Conservation (phyloP, 345 rosid genomes). For the Abelmoschus esculentus region DNA sequence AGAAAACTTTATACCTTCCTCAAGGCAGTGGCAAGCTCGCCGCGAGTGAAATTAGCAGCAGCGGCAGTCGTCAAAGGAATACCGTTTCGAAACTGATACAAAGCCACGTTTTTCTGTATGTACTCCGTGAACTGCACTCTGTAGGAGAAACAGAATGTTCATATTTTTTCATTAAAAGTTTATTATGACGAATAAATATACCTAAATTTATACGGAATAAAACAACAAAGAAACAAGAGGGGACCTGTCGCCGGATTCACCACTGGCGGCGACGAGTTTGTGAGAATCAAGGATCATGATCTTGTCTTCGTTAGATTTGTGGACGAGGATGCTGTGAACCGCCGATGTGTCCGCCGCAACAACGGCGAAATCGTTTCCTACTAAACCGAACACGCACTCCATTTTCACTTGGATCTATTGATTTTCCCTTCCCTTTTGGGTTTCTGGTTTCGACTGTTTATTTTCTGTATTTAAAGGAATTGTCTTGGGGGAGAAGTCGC, state of each 20-base stretch:
- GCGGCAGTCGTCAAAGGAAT: constrained; percentile 89
- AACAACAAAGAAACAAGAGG: neutral
- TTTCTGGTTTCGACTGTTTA: too few species aligned
- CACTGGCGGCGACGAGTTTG: constrained; percentile 94
- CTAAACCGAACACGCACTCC: constrained; percentile 69
- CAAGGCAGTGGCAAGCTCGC: constrained; percentile 85
- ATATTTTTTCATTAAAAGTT: neutral
- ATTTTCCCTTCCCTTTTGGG: neutral
- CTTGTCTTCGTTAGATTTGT: constrained; percentile 29
- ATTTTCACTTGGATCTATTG: neutral
- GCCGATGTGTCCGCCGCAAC: constrained; percentile 89
- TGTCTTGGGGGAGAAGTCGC: neutral
- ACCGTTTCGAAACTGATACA: constrained; percentile 89
- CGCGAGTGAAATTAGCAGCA: constrained; percentile 35
- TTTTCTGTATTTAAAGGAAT: neutral
- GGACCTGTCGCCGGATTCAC: constrained; percentile 94
- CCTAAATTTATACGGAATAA: neutral
- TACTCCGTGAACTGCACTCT: constrained; percentile 98
- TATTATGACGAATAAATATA: neutral
- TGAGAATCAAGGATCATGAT: constrained; percentile 94
- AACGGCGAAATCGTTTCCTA: constrained; percentile 78
- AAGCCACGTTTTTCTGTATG: constrained; percentile 87
- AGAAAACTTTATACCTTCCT: constrained; percentile 52
- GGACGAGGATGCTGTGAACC: constrained; percentile 80
- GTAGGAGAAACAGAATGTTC: neutral